A percentile compares a stretch with the other conserved stretches of the same genome.
These are phyloP conservation scores for Phialophora chinensis DNA, from an alignment of 2,329 filamentous ascomycete species.

Conservation along the genomic window DNA sequence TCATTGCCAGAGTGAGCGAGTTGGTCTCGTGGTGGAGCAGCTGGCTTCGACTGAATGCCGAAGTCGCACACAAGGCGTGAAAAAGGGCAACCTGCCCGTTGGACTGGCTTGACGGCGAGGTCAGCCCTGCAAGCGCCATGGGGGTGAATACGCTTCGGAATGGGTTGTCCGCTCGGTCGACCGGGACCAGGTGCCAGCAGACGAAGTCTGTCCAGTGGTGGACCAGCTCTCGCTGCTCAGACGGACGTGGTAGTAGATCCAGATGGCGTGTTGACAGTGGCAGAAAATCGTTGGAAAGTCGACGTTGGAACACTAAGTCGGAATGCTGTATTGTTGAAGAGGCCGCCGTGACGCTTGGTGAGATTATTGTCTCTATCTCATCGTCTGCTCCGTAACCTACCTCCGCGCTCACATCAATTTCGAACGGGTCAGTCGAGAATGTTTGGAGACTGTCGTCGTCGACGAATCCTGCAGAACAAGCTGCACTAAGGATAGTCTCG, in stretches of 20 bases:
- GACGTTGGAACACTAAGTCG: neutral
- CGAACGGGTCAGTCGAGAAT: neutral
- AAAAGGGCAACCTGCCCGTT: conserved; percentile 43
- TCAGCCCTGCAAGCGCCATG: conserved; percentile 32
- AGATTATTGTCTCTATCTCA: conserved; percentile 24
- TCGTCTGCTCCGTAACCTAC: conserved; percentile 10
- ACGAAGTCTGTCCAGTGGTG: conserved; percentile 44
- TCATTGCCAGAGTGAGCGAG: conserved; percentile 41
- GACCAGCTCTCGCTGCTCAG: conserved; percentile 38
- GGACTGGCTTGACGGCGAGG: conserved; percentile 31
- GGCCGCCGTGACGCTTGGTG: conserved; percentile 13
- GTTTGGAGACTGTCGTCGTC: neutral
- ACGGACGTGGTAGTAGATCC: conserved; percentile 30
- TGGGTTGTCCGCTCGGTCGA: conserved; percentile 42
- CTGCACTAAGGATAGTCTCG: neutral
- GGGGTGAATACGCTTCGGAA: conserved; percentile 42
- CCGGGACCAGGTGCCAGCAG: conserved; percentile 42
- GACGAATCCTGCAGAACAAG: neutral
- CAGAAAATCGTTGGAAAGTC: neutral
- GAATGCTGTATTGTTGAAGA: neutral
- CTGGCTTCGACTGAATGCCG: conserved; percentile 43
- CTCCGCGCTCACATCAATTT: neutral
- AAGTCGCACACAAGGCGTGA: conserved; percentile 43
- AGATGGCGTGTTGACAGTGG: conserved; percentile 25
- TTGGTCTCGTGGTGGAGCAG: conserved; percentile 38